A percentile compares a stretch with the other conserved stretches of the same genome.
These are phyloP conservation scores for Verticillium zaregamsianum DNA, from an alignment of 2,329 filamentous ascomycete genomes.

Conservation along the genomic window DNA sequence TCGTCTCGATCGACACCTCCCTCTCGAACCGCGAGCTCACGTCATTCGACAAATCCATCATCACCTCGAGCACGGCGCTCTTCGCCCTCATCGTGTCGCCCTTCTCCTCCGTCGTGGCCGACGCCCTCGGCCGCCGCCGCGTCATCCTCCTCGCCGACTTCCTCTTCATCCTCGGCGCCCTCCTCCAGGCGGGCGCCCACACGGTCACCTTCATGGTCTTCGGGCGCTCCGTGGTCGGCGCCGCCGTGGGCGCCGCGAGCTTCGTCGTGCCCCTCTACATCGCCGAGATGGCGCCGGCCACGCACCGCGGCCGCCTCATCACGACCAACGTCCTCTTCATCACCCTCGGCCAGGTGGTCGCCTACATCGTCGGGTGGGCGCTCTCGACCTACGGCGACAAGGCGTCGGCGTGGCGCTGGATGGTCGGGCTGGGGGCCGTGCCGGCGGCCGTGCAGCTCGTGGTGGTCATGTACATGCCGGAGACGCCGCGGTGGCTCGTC, in stretches of 20 bases:
- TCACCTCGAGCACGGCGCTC: conserved; percentile 66
- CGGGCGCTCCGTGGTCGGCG: conserved; percentile 66
- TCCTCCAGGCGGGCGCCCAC: conserved; percentile 56
- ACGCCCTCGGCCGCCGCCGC: conserved; percentile 55
- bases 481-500: conserved; percentile 86
- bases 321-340: conserved; percentile 81
- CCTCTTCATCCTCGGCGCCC: conserved; percentile 65
- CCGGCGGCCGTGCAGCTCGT: conserved; percentile 70
- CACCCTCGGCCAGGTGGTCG: conserved; percentile 82
- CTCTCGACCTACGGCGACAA: conserved; percentile 53
- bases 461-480: conserved; percentile 71
- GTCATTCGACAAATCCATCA: conserved; percentile 64
- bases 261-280: conserved; percentile 88
- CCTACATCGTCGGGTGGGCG: conserved; percentile 78
- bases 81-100: conserved; percentile 62
- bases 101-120: conserved; percentile 60
- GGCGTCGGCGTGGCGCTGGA: conserved; percentile 75
- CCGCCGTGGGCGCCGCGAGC: conserved; percentile 70
- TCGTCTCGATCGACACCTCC: conserved; percentile 59
- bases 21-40: conserved; percentile 54
- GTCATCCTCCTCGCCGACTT: conserved; percentile 61
- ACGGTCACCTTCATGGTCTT: conserved; percentile 61
- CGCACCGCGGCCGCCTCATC: conserved; percentile 72
- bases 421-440: conserved; percentile 79
- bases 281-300: conserved; percentile 75